Evolutionary conservation across 2,329 filamentous ascomycete species (phyloP), one percentile per base, ranked within the genome.

Genomic region (Penicillium rolfsii): DNA sequence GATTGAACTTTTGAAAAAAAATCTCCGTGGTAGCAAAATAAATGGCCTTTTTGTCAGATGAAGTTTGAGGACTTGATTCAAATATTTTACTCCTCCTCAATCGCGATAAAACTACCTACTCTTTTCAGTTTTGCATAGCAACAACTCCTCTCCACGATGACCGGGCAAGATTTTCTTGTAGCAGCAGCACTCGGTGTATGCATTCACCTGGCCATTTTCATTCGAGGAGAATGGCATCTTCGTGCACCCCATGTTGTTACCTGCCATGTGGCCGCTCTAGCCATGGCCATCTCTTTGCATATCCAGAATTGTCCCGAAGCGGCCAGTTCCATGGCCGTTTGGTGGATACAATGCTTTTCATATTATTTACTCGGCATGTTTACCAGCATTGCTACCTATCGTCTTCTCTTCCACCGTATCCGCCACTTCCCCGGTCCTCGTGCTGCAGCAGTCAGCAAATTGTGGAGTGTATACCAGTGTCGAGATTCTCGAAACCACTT

Each of bases 401-500:
- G 46, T 49, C 16, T 49, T 2, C 22, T 49, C 26, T 49, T 61
- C 8, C 59, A 61, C 41, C 56, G 45, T 14, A 43, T 61, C 16
- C 40, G 35, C 5, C n/a, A 52, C 4, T 61, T 61, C 6, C 59
- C 59, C 1, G 59, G 59, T 0, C 57, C 59, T 22, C 49, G 9
- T 9, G 33, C 55, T 28, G 59, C 52, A 0, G 30, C 56, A 8
- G 4, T 35, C 1, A 55, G 30, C 12, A 59, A 59, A 40, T 24
- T 61, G 16, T 61, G 59, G 59, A 49, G 58, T 33, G 59, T 61
- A 1, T 61, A 56, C 55, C 40, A 61, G 12, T 61, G 59, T 11
- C 55, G 35, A 1, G 49, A 58, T 6, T 61, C 59, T 0, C 59
- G 59, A 5, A 56, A 56, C 0, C 59, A 61, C 45, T 50, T 58